Percentiles rank a stretch among this genome's conserved stretches.
Evolutionary conservation across 495 filamentous ascomycete species (phyloP).

Genomic region (Aspergillus sparsus): DNA sequence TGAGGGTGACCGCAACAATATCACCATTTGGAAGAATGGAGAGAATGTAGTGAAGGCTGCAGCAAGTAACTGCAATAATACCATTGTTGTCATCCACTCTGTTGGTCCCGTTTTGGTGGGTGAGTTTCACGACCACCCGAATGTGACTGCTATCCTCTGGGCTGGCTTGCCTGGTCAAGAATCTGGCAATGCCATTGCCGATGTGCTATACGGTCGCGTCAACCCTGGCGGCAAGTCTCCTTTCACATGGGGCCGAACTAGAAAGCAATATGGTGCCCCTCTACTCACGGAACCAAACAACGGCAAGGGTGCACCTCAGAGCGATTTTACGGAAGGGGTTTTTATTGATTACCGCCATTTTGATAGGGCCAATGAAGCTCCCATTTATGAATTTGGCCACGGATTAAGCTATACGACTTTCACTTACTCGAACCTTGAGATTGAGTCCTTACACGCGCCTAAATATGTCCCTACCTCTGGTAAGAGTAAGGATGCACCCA

Average conservation of each 20-base stretch:
- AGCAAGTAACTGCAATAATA: constrained; percentile 78
- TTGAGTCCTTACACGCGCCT: constrained; percentile 56
- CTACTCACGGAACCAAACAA: constrained; percentile 76
- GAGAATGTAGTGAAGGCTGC: constrained; percentile 79
- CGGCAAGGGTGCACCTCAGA: constrained; percentile 68
- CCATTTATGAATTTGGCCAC: constrained; percentile 89
- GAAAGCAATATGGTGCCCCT: constrained; percentile 72
- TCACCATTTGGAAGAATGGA: constrained; percentile 84
- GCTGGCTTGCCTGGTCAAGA: constrained; percentile 92
- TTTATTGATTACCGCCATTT: constrained; percentile 96
- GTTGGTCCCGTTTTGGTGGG: constrained; percentile 77
- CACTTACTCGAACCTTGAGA: constrained; percentile 69
- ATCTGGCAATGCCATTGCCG: constrained; percentile 84
- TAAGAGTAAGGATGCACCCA: constrained; percentile 64
- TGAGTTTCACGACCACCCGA: constrained; percentile 78
- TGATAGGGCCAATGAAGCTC: constrained; percentile 70
- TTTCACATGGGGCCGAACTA: constrained; percentile 81
- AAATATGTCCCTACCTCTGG: constrained; percentile 69
- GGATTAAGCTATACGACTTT: constrained; percentile 91
- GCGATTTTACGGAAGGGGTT: constrained; percentile 79
- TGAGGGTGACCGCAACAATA: constrained; percentile 85
- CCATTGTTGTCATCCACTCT: constrained; percentile 88
- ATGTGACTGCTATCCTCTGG: constrained; percentile 92
- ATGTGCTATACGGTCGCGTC: constrained; percentile 86
- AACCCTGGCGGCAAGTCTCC: constrained; percentile 85